Percentiles rank a stretch among this genome's conserved stretches.
Conservation (phyloP, 1,139 yeast species). For the Candida pseudoviswanathii region DNA sequence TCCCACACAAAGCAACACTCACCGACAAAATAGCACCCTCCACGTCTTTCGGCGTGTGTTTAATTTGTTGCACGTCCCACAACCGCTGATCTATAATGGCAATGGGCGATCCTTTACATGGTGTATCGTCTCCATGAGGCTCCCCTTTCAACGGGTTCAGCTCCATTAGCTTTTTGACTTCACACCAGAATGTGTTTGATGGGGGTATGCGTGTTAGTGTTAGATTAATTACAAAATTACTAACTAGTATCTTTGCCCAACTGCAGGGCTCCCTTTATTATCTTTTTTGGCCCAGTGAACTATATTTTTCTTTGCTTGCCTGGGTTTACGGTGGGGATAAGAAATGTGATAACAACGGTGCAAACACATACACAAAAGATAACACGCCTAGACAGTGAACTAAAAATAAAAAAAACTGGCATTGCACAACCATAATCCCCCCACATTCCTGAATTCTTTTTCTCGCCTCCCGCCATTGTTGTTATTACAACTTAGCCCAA, state of each 20-base stretch:
- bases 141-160: no score
- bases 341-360: neutral
- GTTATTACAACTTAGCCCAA: no score
- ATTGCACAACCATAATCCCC: no score
- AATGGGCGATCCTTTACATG: neutral
- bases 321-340: neutral
- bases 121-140: neutral
- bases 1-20: no score
- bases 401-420: neutral
- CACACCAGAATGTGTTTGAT: neutral
- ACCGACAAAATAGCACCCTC: no score
- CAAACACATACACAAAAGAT: no score
- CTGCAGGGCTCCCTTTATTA: neutral
- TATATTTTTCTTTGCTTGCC: neutral
- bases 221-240: neutral
- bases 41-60: no score
- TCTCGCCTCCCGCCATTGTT: no score
- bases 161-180: neutral
- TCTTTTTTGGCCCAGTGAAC: neutral
- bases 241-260: neutral
- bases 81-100: neutral
- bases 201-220: neutral
- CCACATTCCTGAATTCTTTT: no score
- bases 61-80: no score
- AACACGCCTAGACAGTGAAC: neutral